Base-by-base conservation (phyloP, 805 yeast genomes). In the Starmerella sirachaensis region DNA sequence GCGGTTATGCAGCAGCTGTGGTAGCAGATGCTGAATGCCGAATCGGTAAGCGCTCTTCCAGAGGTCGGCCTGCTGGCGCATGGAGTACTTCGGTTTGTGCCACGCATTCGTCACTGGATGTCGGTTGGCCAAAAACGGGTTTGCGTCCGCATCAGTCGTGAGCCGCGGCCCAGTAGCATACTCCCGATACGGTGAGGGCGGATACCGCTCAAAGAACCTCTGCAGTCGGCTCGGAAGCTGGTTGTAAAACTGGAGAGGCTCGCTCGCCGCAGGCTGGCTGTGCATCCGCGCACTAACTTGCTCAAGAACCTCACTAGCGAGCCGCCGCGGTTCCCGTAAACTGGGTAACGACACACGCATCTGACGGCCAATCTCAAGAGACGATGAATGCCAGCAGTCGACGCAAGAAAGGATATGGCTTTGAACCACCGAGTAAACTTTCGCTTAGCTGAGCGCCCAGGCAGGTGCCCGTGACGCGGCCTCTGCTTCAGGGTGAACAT, bases 81-180 rank as follows among this genome's bases (percentile, higher is more conserved):
- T 63, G 7, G 94, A 81, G 60, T 72, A 81, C 48, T 74, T 68
- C 18, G 96, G 82, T 42, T 74, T 73, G 51, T 82, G 93, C 63
- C 76, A 73, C 49, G 62, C 66, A n/a, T 78, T 72, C 17, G 93
- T 83, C 17, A 78, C 71, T 16, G 93, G 84, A 57, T 85, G 85
- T 53, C 70, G 78, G 58, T 83, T 85, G 18, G 93, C 78, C 38
- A 83, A 59, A 58, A 86, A 86, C 37, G 96, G 96, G 59, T 86
- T 86, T 49, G 85, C 80, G 43, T 72, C 70, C 17, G 71, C 68
- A 33, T 84, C 86, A 33, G 61, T 63, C 17, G 81, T 75, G 20
- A 72, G 62, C 2, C 81, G 71, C 35, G 93, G 79, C 45, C 66
- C 68, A 2, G 66, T 60, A 5, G 82, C 65, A 57, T 84, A 86